These are phyloP conservation scores for Alnus rubra DNA, from an alignment of 306 rosid genomes.

Conservation along the genomic window DNA sequence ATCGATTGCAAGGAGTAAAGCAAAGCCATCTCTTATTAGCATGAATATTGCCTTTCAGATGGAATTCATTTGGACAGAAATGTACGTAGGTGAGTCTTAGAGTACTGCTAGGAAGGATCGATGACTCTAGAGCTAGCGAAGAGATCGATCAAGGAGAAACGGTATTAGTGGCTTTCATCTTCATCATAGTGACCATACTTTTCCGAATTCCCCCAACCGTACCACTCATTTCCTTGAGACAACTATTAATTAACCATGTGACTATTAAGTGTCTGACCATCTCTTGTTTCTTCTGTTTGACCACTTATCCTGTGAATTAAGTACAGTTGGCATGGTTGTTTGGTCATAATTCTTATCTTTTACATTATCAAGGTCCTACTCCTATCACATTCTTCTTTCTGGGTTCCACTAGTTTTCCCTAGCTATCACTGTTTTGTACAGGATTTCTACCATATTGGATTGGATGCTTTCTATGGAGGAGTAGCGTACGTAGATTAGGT, in stretches of 20 bases:
- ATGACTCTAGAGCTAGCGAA: neutral
- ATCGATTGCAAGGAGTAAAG: neutral
- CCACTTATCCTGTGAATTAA: neutral
- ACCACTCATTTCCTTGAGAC: constrained; percentile 1
- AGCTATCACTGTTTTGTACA: neutral
- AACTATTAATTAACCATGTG: neutral
- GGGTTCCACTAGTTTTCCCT: neutral
- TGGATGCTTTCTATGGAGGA: neutral
- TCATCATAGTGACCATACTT: neutral
- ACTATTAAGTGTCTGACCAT: neutral
- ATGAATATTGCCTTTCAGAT: neutral
- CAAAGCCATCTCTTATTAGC: neutral
- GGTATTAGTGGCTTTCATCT: constrained; percentile 5
- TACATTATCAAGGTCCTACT: neutral
- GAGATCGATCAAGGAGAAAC: neutral
- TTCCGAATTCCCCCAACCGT: constrained; percentile 10
- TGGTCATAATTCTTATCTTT: neutral
- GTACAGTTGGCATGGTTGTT: neutral
- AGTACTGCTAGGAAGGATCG: neutral
- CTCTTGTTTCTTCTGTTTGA: neutral
- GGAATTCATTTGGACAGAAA: constrained; percentile 19
- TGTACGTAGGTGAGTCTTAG: neutral
- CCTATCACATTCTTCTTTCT: neutral
- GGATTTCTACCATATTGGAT: neutral
- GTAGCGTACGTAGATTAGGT: too few relatives aligned